phyloP scores from a whole-genome alignment of 441 rosid species.

The Gossypium davidsonii region DNA sequence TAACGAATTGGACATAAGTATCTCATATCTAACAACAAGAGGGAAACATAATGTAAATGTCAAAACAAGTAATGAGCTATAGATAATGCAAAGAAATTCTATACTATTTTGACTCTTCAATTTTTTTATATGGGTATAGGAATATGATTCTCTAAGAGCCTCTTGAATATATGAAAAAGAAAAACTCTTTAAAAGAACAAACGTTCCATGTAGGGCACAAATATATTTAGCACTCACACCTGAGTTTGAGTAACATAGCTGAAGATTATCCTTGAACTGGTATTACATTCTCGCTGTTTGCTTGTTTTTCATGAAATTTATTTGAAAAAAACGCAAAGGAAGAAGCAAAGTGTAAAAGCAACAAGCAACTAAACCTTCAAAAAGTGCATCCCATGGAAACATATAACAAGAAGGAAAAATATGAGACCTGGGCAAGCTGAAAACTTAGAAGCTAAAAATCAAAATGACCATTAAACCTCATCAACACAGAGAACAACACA shows the following conservation, averaged over 20 bases:
- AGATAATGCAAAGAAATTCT: neutral
- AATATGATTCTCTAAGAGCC: neutral
- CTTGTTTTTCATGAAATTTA: neutral
- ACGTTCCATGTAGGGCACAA: neutral
- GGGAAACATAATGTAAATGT: neutral
- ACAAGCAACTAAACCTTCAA: neutral
- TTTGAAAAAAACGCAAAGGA: neutral
- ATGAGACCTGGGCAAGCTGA: neutral
- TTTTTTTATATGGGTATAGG: neutral
- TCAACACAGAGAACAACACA: neutral
- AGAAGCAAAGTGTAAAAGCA: neutral
- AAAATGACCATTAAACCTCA: neutral
- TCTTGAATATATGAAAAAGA: neutral
- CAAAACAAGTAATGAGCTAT: neutral
- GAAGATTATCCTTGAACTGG: neutral
- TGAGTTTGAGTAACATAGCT: no score
- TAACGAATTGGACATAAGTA: neutral
- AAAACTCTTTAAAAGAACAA: neutral
- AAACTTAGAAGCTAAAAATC: neutral
- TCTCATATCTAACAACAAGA: neutral
- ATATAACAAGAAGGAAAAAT: neutral
- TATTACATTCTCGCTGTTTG: neutral
- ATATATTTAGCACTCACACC: no score
- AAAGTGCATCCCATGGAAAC: neutral
- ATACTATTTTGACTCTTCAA: neutral